Conservation (phyloP, 202 grass and related monocot species). For the Miscanthus sacchariflorus region DNA sequence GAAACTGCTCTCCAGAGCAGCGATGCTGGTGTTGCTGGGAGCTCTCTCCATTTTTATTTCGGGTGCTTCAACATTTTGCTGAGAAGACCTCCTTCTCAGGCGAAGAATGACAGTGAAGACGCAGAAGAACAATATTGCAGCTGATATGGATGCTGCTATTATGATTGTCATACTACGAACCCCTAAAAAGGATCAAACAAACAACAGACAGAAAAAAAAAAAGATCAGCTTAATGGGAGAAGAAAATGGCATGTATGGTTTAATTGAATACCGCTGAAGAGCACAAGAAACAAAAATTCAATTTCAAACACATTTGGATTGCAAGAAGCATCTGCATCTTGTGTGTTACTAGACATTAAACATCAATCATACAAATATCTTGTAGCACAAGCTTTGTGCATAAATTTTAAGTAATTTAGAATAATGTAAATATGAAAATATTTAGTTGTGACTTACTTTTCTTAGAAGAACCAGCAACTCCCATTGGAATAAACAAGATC, state of each 20-base stretch:
- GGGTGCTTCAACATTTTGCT: constrained; percentile 42
- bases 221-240: neutral
- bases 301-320: neutral
- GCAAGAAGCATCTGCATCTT: constrained; percentile 18
- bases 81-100: constrained; percentile 40
- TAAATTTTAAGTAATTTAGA: constrained; percentile 21
- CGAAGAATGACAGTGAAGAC: constrained; percentile 41
- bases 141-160: constrained; percentile 57
- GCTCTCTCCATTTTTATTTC: constrained; percentile 47
- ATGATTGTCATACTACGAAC: constrained; percentile 47
- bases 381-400: neutral
- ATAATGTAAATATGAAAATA: constrained; percentile 20
- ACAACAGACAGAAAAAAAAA: constrained; percentile 23
- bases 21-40: constrained; percentile 61
- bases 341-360: neutral
- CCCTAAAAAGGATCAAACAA: constrained; percentile 35
- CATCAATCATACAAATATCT: neutral
- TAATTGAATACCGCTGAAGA: neutral
- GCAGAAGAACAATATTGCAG: constrained; percentile 45
- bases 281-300: constrained; percentile 24
- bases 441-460: constrained; percentile 45
- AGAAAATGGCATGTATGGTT: neutral
- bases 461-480: constrained; percentile 41
- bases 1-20: constrained; percentile 68
- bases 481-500: constrained; percentile 68